These are phyloP conservation scores for Solanum aculeatissimum DNA, from an alignment of 305 asterid genomes.

Conservation along the genomic window DNA sequence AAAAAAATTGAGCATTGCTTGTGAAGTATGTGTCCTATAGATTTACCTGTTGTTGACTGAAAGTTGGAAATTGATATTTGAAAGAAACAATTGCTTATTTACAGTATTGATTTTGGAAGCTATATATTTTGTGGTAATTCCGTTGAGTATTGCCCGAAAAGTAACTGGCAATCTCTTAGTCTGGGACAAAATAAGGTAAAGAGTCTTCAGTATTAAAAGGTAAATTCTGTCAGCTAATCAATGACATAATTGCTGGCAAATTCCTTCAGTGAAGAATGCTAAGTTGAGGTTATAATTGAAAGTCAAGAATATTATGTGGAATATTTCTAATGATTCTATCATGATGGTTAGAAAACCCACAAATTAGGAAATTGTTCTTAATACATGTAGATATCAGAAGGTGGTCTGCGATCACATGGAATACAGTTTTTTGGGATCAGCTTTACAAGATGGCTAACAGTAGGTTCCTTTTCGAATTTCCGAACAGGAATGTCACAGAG, in stretches of 20 bases:
- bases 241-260: background rate
- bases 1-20: background rate
- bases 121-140: too few relatives aligned
- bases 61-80: too few relatives aligned
- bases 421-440: background rate
- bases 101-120: too few relatives aligned
- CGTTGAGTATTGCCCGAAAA: background rate
- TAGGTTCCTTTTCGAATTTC: background rate
- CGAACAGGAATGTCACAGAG: too few relatives aligned
- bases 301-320: background rate
- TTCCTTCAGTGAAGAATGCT: background rate
- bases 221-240: background rate
- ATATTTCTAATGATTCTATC: background rate
- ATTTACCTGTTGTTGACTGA: too few relatives aligned
- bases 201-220: background rate
- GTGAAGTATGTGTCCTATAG: too few relatives aligned
- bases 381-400: background rate
- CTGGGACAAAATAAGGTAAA: background rate
- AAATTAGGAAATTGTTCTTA: background rate
- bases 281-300: background rate
- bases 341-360: background rate
- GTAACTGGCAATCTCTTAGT: background rate
- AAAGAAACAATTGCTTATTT: too few relatives aligned
- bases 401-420: background rate
- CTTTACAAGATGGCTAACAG: background rate